Evolutionary conservation across 441 rosid genomes (phyloP), one percentile per base, ranked within the genome.

Genomic region (Adansonia rubrostipa): DNA sequence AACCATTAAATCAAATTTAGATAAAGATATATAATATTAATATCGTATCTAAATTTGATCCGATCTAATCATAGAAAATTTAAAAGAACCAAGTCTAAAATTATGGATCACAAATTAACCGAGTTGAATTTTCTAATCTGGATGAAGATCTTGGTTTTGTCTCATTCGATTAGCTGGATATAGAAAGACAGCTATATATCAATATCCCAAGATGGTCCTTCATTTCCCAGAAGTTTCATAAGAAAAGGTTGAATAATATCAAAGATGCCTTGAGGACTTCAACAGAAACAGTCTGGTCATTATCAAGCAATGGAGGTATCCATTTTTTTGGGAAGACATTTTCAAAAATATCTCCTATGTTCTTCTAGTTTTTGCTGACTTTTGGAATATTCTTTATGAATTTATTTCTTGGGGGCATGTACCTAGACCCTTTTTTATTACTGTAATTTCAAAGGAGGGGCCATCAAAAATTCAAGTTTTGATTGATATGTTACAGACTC

Each of bases 261-360:
- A 14, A 51, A 51, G 14, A 14, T 40, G 2, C 48, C 48, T 45
- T 45, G 48, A 9, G 48, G 10, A 45, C 48, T 45, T 54, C 22
- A n/a, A 56, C 60, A 17, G 22, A 56, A 56, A 6, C 22, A 56
- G 60, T n/a, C 60, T 6, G 9, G 22, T n/a, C 9, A 45, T 40
- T 40, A 40, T 40, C 44, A 40, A 40, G 6, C 44, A 40, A 40
- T 4, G 20, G 60, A 56, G 20, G 22, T 17, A 56, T n/a, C 60
- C 60, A 17, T 56, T 56, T n/a, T 56, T 56, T 56, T 56, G 60
- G 60, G 60, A 17, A 20, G 60, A 56, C 60, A n/a, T 56, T n/a
- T 56, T 56, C 60, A 56, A 56, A 20, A 56, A 56, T 56, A 1
- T 56, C 60, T 17, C 60, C 60, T 56, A 7, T 56, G 10, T 9